Conservation (phyloP, 108 stramenopile genomes). For the Cylindrotheca fusiformis region DNA sequence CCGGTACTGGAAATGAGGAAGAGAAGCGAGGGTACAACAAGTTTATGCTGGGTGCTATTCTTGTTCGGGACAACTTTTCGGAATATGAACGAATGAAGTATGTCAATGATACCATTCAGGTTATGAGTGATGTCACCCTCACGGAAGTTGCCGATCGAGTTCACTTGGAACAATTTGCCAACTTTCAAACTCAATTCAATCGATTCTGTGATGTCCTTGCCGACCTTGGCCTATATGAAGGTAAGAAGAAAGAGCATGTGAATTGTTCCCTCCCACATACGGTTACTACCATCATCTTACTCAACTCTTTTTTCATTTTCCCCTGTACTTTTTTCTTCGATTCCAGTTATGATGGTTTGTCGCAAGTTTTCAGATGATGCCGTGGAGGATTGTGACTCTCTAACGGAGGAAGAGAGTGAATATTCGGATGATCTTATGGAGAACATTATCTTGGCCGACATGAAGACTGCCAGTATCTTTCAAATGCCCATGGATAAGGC, state of each 20-base stretch:
- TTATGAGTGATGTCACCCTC: constrained; percentile 2
- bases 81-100: constrained; percentile 18
- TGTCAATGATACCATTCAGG: constrained; percentile 19
- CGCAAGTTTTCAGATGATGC: background rate
- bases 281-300: background rate
- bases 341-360: constrained; percentile 13
- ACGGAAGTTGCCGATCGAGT: constrained; percentile 23
- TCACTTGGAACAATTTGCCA: constrained; percentile 10
- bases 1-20: constrained; percentile 9
- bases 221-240: constrained; percentile 28
- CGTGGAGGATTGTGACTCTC: background rate
- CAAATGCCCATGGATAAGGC: background rate
- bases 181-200: constrained; percentile 22
- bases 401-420: background rate
- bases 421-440: background rate
- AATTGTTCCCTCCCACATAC: too few relatives aligned
- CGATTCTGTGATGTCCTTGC: constrained; percentile 34
- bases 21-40: constrained; percentile 19
- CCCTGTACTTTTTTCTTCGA: background rate
- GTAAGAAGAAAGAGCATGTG: background rate
- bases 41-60: constrained; percentile 23
- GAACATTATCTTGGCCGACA: constrained; percentile 3
- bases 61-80: constrained; percentile 26
- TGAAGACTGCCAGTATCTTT: constrained; percentile 3
- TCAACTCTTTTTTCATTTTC: background rate